Base-by-base conservation (phyloP, 257 asterid species). In the Agastache rugosa region DNA sequence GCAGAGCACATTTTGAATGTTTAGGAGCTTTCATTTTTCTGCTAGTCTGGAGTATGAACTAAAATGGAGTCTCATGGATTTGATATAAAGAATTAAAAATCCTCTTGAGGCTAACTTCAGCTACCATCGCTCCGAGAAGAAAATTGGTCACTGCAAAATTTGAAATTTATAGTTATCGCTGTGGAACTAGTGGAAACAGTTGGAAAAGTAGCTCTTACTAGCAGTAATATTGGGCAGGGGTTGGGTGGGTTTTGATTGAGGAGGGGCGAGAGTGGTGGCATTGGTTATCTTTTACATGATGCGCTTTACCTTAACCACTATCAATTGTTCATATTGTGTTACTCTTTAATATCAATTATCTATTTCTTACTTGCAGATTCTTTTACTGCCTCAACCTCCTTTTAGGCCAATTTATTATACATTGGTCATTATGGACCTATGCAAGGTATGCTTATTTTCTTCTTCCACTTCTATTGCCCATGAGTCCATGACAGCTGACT, bases 331-430 rank as follows among this genome's bases (percentile, higher is more conserved):
- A 37, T 77, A 41, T 42, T 55, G 61, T 65, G 34, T 62, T 69
- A 31, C 45, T 27, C 15, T 44, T 60, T 72, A 20, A 51, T 58
- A 56, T 55, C 22, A 45, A 72, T 44, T 58, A 56, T 55, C 22
- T 53, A 72, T 44, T 72, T 80, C 60, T 64, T 37, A 35, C 67
- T 60, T 85, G 88, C 97, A 94, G 99, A 92, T 95, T 72, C 97
- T 95, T 78, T 80, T 92, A 78, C 81, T 95, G 84, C 99, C 99
- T 3, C 88, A 89, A 65, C 98, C 98, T 31, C 97, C 98, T 54
- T 95, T 90, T 87, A 95, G 85, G 87, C 98, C 98, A 34, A 82
- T 88, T 39, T 95, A 90, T 82, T 95, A 95, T 81, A 95, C 99
- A 42, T 74, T 95, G 93, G 98, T 92, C 83, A 92, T 92, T 75